A percentile compares a stretch with the other conserved stretches of the same genome.
phyloP scores from a whole-genome alignment of 495 filamentous ascomycete species.

The Neurospora tetrasperma region DNA sequence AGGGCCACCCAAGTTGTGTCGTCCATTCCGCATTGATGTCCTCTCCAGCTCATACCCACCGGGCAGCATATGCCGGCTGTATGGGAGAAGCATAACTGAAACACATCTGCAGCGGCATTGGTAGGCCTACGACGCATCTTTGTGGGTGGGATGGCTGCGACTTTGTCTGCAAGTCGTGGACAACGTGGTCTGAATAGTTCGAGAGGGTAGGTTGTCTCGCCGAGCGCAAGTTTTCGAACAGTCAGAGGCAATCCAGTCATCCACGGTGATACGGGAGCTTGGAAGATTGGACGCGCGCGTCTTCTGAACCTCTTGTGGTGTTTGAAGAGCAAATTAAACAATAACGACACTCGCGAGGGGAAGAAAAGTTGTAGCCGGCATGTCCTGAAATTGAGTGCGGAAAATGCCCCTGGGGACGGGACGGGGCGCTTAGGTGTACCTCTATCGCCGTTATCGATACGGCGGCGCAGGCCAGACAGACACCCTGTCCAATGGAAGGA shows the following conservation, averaged over 20 bases:
- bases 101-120: background rate
- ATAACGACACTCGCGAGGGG: background rate
- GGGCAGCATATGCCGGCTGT: background rate
- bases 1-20: background rate
- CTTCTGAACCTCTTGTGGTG: background rate
- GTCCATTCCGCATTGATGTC: background rate
- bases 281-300: background rate
- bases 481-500: no score
- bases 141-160: background rate
- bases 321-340: background rate
- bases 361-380: background rate
- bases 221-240: background rate
- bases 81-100: background rate
- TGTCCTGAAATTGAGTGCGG: background rate
- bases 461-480: background rate
- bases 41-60: background rate
- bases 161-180: background rate
- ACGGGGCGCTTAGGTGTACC: background rate
- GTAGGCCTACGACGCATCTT: background rate
- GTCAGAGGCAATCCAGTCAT: no score
- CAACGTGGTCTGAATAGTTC: background rate
- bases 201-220: background rate
- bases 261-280: background rate
- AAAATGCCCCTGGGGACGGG: background rate
- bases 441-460: background rate